Evolutionary conservation across 108 stramenopile species (phyloP), one percentile per base, ranked within the genome.

Genomic region (Fistulifera pelliculosa): DNA sequence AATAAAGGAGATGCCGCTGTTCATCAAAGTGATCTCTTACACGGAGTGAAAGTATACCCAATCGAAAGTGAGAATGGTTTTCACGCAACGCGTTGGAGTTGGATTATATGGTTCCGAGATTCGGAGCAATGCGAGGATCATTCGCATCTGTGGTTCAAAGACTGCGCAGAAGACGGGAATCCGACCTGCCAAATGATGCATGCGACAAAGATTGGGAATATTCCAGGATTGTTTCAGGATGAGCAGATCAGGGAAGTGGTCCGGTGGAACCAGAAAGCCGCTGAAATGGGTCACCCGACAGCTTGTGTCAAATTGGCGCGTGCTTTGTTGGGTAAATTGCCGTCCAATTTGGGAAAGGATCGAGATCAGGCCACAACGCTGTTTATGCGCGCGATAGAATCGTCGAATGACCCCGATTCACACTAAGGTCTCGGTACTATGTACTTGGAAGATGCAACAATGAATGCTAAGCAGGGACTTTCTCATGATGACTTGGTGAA

Each of bases 81-180:
- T 6, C 31, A 8, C 31, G 31, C 31, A 8, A 35, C 31, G 6
- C 56, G 56, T 17, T 58, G 56, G 56, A 44, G 42, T 42, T 58
- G 56, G 56, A 22, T 58, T 27, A 2, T 58, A 22, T 58, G 56
- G 56, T 58, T 44, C 43, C 41, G 56, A 19, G 56, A 58, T 58
- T 58, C 56, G 14, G 25, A 43, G 6, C 27, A 41, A 13, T 58
- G 56, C 23, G 56, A 43, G 24, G 56, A 58, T 22, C 24, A 58
- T 26, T 17, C 6, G 6, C 15, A 22, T 27, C 42, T 44, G n/a
- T 58, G 56, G 56, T 27, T 42, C 23, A 27, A 23, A 22, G 22
- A 44, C 5, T 58, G 56, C 14, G 19, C 56, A 17, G 42, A 58
- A 23, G 15, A 26, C 4, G 56, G 56, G 15, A 44, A 43, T 27